Evolutionary conservation across 2,329 filamentous ascomycete genomes (phyloP), one percentile per base, ranked within the genome.

Genomic region (Aureobasidium zeae): DNA sequence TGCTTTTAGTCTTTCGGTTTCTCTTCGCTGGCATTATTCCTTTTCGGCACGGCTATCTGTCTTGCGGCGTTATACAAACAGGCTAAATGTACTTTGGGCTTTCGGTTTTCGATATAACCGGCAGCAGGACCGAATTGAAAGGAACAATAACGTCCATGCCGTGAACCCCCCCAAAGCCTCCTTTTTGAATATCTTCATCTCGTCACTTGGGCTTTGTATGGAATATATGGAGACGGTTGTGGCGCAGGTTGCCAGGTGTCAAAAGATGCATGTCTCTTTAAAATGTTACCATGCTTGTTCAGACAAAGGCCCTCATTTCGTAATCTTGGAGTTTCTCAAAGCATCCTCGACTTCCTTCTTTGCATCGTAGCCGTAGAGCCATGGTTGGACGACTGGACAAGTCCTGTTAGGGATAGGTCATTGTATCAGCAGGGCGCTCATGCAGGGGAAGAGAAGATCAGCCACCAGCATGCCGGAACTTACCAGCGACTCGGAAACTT

Each of bases 341-440:
- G 57, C 58, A 9, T 44, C 46, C 19, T 53, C 53, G 12, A 71
- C 74, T 52, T 79, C 76, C 20, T 63, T 61, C 46, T 71, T 69
- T 3, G 76, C 74, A 58, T 81, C 73, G 49, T 82, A 81, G 0
- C 77, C 75, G 51, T 76, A 83, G 34, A 83, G 49, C 74, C 77
- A 81, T 0, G 72, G 70, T 56, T 82, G 77, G 0, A 77, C 70
- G 24, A 73, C 63, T 0, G 76, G 76, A 54, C 77, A 81, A 2
- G 72, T 76, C 44, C 44, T 46, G 19, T n/a, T n/a, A n/a, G n/a
- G n/a, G n/a, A n/a, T n/a, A n/a, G n/a, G n/a, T n/a, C n/a, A n/a
- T n/a, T n/a, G n/a, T n/a, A n/a, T n/a, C n/a, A n/a, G n/a, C n/a
- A n/a, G n/a, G n/a, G n/a, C n/a, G n/a, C n/a, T n/a, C n/a, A n/a